Percentiles rank a stretch among this genome's conserved stretches.
These are phyloP conservation scores for Grosmannia huntii DNA, from an alignment of 2,329 filamentous ascomycete species.

Conservation along the genomic window DNA sequence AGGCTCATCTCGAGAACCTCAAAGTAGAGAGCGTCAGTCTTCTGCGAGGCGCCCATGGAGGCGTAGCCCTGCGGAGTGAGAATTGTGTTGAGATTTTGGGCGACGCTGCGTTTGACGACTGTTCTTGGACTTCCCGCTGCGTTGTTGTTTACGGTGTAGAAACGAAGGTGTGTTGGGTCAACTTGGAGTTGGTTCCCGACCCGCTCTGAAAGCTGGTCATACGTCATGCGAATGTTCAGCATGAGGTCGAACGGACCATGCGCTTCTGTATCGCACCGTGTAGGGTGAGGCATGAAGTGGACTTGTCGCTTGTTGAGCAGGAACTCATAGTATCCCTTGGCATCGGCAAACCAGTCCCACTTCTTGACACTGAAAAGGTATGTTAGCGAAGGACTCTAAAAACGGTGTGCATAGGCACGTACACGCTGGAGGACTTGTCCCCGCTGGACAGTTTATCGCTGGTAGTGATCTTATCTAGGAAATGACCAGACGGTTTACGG, in stretches of 20 bases:
- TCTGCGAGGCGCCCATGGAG: slow-evolving; percentile 57
- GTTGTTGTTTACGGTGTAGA: slow-evolving; percentile 66
- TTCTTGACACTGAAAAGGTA: slow-evolving; percentile 17
- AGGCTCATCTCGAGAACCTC: slow-evolving; percentile 91
- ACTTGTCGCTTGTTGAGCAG: slow-evolving; percentile 72
- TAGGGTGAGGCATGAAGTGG: slow-evolving; percentile 58
- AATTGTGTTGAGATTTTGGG: slow-evolving; percentile 65
- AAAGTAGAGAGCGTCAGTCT: slow-evolving; percentile 72
- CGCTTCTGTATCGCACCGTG: slow-evolving; percentile 39
- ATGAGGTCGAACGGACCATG: slow-evolving; percentile 61
- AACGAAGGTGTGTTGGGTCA: slow-evolving; percentile 76
- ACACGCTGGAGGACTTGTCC: slow-evolving; percentile 17
- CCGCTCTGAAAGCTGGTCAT: slow-evolving; percentile 75
- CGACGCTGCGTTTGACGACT: slow-evolving; percentile 59
- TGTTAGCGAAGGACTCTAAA: background rate
- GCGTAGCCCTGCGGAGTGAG: slow-evolving; percentile 61
- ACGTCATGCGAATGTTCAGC: slow-evolving; percentile 77
- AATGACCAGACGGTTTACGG: slow-evolving; percentile 25
- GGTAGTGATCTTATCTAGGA: slow-evolving; percentile 20
- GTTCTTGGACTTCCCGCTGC: slow-evolving; percentile 65
- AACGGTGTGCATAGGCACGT: slow-evolving; percentile 20
- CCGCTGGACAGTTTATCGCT: slow-evolving; percentile 18
- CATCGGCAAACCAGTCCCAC: slow-evolving; percentile 52
- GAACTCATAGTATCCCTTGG: slow-evolving; percentile 85
- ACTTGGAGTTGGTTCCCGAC: slow-evolving; percentile 67